Percentiles rank a stretch among this genome's conserved stretches.
phyloP scores from a whole-genome alignment of 1,284 basidiomycete species.

The Ganoderma leucocontextum region DNA sequence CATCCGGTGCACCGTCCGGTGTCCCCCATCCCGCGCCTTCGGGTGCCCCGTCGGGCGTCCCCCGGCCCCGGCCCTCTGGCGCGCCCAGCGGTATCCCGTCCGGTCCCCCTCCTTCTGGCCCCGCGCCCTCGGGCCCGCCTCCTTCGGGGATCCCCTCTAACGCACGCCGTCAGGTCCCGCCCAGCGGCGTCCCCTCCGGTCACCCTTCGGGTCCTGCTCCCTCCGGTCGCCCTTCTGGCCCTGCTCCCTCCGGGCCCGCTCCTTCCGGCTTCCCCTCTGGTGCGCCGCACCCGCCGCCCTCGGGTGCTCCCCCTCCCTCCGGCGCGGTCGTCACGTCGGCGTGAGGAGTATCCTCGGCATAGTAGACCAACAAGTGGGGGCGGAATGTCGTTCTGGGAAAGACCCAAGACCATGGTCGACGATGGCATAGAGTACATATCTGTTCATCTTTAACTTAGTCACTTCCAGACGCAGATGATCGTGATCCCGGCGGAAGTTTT shows the following conservation, averaged over 20 bases:
- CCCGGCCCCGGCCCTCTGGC: not conserved
- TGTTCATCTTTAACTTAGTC: not conserved
- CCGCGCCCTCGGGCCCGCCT: not conserved
- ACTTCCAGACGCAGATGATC: no score
- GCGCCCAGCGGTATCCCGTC: not conserved
- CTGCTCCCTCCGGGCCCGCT: not conserved
- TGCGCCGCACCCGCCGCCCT: not conserved
- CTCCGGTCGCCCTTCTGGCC: not conserved
- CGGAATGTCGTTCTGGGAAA: no score
- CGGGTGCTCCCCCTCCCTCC: not conserved
- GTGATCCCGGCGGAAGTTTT: no score
- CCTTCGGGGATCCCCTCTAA: not conserved
- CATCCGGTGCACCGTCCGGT: not conserved
- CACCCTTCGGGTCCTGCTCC: not conserved
- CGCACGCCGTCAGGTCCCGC: not conserved
- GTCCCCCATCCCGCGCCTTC: not conserved
- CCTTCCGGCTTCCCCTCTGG: not conserved
- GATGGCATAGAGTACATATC: not conserved
- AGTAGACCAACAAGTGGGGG: not conserved
- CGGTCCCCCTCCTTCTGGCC: not conserved
- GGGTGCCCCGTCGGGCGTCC: not conserved
- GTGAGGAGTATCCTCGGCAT: not conserved
- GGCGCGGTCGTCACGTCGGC: not conserved
- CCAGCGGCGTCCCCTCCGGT: not conserved
- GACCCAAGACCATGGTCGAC: no score